Conservation (phyloP, 441 rosid species). For the Gossypium laxum region DNA sequence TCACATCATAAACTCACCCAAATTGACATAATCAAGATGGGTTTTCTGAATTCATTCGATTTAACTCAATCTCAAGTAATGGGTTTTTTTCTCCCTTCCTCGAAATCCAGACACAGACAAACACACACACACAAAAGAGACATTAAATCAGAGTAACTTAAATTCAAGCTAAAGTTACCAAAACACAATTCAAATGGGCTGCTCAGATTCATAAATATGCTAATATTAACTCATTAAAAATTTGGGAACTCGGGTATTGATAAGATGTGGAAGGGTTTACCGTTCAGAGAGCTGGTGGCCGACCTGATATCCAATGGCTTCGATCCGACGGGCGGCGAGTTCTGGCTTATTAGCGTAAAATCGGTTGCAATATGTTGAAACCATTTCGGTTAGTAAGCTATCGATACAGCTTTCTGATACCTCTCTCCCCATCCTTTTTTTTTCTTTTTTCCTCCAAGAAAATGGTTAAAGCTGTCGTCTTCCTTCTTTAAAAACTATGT, state of each 20-base stretch:
- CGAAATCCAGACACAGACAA: no score
- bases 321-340: constrained; percentile 89
- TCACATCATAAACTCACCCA: neutral
- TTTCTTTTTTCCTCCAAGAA: neutral
- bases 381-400: constrained; percentile 67
- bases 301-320: constrained; percentile 93
- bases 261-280: constrained; percentile 18
- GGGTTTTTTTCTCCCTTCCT: neutral
- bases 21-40: neutral
- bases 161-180: neutral
- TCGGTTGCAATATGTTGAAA: constrained; percentile 62
- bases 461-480: neutral
- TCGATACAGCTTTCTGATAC: constrained; percentile 93
- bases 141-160: neutral
- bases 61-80: no score
- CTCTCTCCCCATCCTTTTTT: constrained; percentile 44
- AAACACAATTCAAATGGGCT: neutral
- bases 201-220: neutral
- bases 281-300: constrained; percentile 86
- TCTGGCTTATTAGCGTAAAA: constrained; percentile 78
- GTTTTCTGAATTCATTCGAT: neutral
- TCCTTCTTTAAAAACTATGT: neutral
- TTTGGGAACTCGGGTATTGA: neutral
- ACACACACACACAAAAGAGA: neutral
- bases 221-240: neutral